These are phyloP conservation scores for Didymella pomorum DNA, from an alignment of 2,329 filamentous ascomycete species.

Conservation along the genomic window DNA sequence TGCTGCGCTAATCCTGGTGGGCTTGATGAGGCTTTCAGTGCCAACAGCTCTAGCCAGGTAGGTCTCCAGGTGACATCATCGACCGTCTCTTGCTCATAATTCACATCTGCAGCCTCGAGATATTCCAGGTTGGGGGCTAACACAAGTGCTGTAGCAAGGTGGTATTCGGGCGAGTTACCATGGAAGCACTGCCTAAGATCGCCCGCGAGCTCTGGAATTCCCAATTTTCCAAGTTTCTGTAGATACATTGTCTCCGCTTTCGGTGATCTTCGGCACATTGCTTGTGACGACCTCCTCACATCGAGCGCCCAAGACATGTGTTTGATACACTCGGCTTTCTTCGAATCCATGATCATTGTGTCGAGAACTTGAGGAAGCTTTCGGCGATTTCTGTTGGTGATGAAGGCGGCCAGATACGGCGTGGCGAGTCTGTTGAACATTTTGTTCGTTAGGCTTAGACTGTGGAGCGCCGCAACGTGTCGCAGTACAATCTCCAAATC, in stretches of 20 bases:
- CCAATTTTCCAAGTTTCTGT: constrained; percentile 11
- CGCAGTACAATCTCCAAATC: neutral
- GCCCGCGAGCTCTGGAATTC: constrained; percentile 3
- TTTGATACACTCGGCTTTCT: neutral
- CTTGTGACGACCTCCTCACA: neutral
- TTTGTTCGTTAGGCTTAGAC: constrained; percentile 13
- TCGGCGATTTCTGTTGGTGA: constrained; percentile 3
- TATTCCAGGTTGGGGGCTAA: constrained; percentile 10
- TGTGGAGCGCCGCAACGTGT: constrained; percentile 1
- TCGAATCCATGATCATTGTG: neutral
- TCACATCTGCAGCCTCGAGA: constrained; percentile 10
- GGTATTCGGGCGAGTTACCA: neutral
- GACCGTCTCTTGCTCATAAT: constrained; percentile 3
- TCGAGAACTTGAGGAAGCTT: neutral
- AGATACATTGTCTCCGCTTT: neutral
- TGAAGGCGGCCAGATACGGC: neutral
- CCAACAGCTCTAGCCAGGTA: neutral
- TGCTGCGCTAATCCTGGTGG: neutral
- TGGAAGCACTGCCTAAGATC: neutral
- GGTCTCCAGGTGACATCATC: neutral
- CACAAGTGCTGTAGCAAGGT: constrained; percentile 10
- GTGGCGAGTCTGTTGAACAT: constrained; percentile 10
- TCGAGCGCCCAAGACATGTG: neutral
- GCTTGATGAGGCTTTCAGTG: neutral
- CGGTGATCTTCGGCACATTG: neutral